Evolutionary conservation across 257 asterid genomes (phyloP), one percentile per base, ranked within the genome.

Genomic region (Nicotiana noctiflora): DNA sequence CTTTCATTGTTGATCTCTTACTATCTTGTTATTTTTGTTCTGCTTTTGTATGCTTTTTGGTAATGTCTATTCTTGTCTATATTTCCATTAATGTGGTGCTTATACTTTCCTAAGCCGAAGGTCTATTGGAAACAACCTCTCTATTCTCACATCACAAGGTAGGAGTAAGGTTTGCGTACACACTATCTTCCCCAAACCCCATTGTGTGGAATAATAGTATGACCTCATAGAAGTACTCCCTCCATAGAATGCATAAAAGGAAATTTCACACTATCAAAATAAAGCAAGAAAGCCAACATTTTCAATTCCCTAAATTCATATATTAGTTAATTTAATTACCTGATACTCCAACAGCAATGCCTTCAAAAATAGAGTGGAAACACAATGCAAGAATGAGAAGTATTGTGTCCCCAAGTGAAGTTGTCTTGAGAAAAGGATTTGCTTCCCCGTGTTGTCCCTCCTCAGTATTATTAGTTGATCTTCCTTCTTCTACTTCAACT

Each of bases 341-440:
- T n/a, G 98, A 85, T 12, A 94, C 95, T 64, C 98, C 98, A 63
- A 94, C 95, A 17, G 98, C 98, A 59, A 94, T 91, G 85, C 98
- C 98, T 86, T 94, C 97, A 81, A 94, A 94, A 74, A 94, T 83
- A 2, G 98, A 94, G 87, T 94, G 98, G 53, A 92, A 94, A 84
- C 98, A 94, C 84, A 94, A 80, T 8, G 98, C 98, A 3, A 90
- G 29, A 60, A 94, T 94, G 18, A 94, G 94, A 81, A 94, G 92
- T 21, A 92, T 64, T 9, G 94, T 84, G 57, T 94, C 98, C 8
- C 95, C 89, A 70, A 90, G 31, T 0, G 93, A 88, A 5, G 84
- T 34, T 37, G 97, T 89, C 90, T 53, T 85, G 10, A 81, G 37
- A 5, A 90, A 87, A 13, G 84, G 34, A 56, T 75, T 78, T 46